phyloP scores from a whole-genome alignment of 2,329 filamentous ascomycete species.

The Fragosphaeria purpurea region DNA sequence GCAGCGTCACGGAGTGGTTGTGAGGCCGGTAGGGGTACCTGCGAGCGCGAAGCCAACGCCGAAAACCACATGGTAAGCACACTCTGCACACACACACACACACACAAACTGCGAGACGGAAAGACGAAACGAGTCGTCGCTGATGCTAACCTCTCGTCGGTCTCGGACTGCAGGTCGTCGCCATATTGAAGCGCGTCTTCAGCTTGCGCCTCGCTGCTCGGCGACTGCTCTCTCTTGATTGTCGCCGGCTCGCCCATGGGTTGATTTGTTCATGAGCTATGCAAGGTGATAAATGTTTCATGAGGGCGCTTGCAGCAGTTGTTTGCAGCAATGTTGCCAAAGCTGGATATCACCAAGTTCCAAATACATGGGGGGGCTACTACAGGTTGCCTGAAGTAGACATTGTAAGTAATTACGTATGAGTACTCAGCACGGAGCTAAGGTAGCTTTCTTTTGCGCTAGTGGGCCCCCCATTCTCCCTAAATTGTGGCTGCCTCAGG shows the following conservation, averaged over 20 bases:
- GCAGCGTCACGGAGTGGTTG: conserved; percentile 69
- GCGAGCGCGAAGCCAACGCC: not conserved
- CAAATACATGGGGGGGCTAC: no score
- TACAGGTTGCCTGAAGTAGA: no score
- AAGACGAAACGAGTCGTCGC: not conserved
- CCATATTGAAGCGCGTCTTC: conserved; percentile 46
- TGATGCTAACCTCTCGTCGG: conserved; percentile 25
- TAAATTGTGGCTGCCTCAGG: no score
- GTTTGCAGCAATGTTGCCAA: no score
- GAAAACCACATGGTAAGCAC: not conserved
- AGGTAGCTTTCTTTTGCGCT: no score
- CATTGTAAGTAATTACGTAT: no score
- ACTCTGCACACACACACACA: not conserved
- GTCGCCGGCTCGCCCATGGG: conserved; percentile 3
- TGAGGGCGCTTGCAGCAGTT: no score
- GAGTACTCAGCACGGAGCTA: no score
- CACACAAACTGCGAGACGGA: not conserved
- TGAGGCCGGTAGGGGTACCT: conserved; percentile 74
- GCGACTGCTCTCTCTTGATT: not conserved
- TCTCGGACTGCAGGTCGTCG: conserved; percentile 22
- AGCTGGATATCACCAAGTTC: no score
- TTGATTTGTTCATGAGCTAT: no score
- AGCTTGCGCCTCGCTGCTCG: conserved; percentile 27
- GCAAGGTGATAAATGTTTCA: no score
- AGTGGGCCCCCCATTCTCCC: no score